These are phyloP conservation scores for Roridomyces roridus DNA, from an alignment of 768 basidiomycete species.

Conservation along the genomic window DNA sequence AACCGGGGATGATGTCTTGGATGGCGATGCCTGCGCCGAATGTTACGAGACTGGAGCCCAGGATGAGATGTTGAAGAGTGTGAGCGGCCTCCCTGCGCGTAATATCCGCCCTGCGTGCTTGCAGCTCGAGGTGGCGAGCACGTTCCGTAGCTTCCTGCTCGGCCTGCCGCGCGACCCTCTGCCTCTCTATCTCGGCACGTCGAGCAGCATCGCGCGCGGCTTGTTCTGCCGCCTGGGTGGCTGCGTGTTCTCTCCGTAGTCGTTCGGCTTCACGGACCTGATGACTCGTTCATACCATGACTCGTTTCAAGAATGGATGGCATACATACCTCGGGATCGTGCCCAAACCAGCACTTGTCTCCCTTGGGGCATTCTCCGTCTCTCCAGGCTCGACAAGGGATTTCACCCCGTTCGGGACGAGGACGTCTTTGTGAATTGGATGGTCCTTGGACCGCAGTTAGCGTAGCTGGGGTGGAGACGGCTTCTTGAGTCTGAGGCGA, in stretches of 20 bases:
- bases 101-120: conserved; percentile 27
- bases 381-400: conserved; percentile 36
- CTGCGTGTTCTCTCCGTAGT: conserved; percentile 21
- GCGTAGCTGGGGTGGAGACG: background rate
- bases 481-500: too few relatives aligned
- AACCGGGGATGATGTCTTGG: conserved; percentile 50
- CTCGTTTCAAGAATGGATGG: background rate
- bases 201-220: conserved; percentile 10
- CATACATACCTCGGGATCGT: conserved; percentile 38
- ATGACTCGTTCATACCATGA: background rate
- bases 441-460: too few relatives aligned
- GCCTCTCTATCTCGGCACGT: conserved; percentile 10
- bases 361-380: conserved; percentile 44
- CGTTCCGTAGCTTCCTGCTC: conserved; percentile 27
- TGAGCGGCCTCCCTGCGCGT: conserved; percentile 46
- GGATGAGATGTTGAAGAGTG: conserved; percentile 49
- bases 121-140: conserved; percentile 24
- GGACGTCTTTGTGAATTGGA: background rate
- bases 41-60: conserved; percentile 54
- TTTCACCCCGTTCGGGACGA: conserved; percentile 16
- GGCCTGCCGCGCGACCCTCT: conserved; percentile 5
- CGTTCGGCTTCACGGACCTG: conserved; percentile 20
- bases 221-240: conserved; percentile 6
- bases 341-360: conserved; percentile 39
- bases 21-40: conserved; percentile 58